Base-by-base conservation (phyloP, 1,139 yeast species). In the Taphrina communis region DNA sequence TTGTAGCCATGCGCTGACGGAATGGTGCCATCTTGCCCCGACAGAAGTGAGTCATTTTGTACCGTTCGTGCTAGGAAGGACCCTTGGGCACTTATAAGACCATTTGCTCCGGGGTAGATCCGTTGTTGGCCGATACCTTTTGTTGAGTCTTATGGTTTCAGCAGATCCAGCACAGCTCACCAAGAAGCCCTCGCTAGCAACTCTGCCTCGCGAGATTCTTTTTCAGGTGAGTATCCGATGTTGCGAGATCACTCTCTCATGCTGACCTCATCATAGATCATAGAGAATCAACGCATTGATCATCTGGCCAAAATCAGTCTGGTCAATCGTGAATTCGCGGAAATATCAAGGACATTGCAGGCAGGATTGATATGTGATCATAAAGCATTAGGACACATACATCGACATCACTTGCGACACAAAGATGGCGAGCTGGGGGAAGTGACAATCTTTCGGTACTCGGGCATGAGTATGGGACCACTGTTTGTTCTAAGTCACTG, bases 361-460 rank as follows among this genome's bases (percentile, higher is more conserved):
- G 46, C 60, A 17, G 60, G 60, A 5, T 48, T 56, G 50, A 39
- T 41, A 39, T 56, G 60, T 56, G 48, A 56, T 12, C 60, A 56
- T 17, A 56, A 19, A 12, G 60, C 60, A 17, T 11, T 56, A 39
- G 60, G 60, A 17, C 60, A 56, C 36, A 39, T 56, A 25, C 60
- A 56, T 21, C 60, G 60, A 39, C 60, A 56, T 19, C 60, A 39
- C n/a, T 35, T 56, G 50, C 25, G 50, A 39, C 60, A 56, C 50
- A 56, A 56, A 48, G 39, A 41, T 19, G 48, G 60, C 36, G 60
- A 19, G 12, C 19, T 56, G 46, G 60, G 60, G 14, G 48, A 56
- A 56, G 60, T 56, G 21, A 56, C 60, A 1, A 56, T 56, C 60
- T 56, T 56, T 35, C 25, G 60, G 7, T 56, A 56, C 21, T 56